A percentile compares a stretch with the other conserved stretches of the same genome.
Evolutionary conservation across 2,329 filamentous ascomycete genomes (phyloP).

Genomic region (Hypomyces perniciosus): DNA sequence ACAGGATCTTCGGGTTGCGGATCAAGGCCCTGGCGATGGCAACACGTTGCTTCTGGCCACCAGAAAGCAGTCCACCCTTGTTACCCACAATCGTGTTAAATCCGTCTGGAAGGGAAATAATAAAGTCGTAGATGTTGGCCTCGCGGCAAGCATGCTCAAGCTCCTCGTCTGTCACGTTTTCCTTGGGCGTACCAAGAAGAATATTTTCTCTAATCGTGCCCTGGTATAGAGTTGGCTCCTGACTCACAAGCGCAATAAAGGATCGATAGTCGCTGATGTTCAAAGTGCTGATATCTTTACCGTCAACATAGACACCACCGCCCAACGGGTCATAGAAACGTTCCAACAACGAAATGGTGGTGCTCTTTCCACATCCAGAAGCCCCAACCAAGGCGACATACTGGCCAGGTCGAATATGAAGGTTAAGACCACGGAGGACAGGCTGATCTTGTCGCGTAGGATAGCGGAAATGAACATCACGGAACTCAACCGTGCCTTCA

Average conservation of each 20-base stretch:
- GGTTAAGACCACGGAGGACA: slow-evolving; percentile 79
- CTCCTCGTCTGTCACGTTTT: slow-evolving; percentile 63
- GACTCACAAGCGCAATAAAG: slow-evolving; percentile 80
- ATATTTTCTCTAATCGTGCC: slow-evolving; percentile 90
- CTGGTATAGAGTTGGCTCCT: slow-evolving; percentile 92
- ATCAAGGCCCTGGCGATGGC: slow-evolving; percentile 88
- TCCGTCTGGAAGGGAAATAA: slow-evolving; percentile 77
- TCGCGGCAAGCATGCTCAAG: slow-evolving; percentile 78
- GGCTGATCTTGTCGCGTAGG: slow-evolving; percentile 85
- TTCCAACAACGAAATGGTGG: slow-evolving; percentile 85
- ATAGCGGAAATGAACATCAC: slow-evolving; percentile 90
- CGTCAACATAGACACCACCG: slow-evolving; percentile 77
- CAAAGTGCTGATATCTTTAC: slow-evolving; percentile 70
- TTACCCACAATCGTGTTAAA: slow-evolving; percentile 81
- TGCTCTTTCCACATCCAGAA: slow-evolving; percentile 89
- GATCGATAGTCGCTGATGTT: slow-evolving; percentile 84
- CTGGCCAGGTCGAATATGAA: slow-evolving; percentile 68
- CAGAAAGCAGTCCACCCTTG: slow-evolving; percentile 79
- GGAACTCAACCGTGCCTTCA: slow-evolving; percentile 80
- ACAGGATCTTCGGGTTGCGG: slow-evolving; percentile 80
- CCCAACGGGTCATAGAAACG: slow-evolving; percentile 88
- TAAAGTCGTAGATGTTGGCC: slow-evolving; percentile 90
- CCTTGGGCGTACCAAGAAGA: slow-evolving; percentile 64
- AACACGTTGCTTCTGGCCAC: slow-evolving; percentile 91
- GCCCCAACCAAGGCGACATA: slow-evolving; percentile 90